Conservation (phyloP, 331 rosid genomes). For the Pyracantha coccinea region DNA sequence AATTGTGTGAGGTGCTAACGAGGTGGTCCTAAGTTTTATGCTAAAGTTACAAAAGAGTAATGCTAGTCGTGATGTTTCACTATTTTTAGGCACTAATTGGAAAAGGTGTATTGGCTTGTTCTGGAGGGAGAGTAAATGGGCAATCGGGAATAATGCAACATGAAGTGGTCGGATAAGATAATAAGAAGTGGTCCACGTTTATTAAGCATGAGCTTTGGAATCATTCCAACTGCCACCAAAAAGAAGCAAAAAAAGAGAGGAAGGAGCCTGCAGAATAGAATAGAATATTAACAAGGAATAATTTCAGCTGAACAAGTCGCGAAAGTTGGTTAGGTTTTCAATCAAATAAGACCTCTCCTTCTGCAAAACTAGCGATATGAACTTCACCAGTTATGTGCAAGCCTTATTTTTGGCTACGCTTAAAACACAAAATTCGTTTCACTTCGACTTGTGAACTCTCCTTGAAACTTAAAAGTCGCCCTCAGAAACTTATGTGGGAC, state of each 20-base stretch:
- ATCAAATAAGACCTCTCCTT: not conserved
- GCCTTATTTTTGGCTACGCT: no score
- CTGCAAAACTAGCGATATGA: not conserved
- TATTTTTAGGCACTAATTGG: not conserved
- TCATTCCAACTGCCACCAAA: not conserved
- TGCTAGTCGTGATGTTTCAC: not conserved
- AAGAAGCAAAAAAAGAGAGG: not conserved
- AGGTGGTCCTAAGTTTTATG: not conserved
- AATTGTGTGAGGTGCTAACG: no score
- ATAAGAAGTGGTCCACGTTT: conserved; percentile 4
- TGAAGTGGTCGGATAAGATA: not conserved
- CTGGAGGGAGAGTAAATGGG: not conserved
- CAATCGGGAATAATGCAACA: not conserved
- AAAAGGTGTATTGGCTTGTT: not conserved
- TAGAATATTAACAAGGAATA: not conserved
- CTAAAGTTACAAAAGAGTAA: not conserved
- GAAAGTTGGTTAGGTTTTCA: not conserved
- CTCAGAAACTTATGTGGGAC: no score
- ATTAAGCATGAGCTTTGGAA: not conserved
- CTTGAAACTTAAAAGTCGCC: rapidly evolving
- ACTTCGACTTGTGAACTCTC: no score
- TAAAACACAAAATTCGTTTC: no score
- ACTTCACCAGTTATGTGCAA: no score
- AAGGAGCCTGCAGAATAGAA: not conserved
- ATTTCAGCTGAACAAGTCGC: not conserved